Evolutionary conservation across 2,329 filamentous ascomycete species (phyloP).

Genomic region (Dactylellina leptospora): DNA sequence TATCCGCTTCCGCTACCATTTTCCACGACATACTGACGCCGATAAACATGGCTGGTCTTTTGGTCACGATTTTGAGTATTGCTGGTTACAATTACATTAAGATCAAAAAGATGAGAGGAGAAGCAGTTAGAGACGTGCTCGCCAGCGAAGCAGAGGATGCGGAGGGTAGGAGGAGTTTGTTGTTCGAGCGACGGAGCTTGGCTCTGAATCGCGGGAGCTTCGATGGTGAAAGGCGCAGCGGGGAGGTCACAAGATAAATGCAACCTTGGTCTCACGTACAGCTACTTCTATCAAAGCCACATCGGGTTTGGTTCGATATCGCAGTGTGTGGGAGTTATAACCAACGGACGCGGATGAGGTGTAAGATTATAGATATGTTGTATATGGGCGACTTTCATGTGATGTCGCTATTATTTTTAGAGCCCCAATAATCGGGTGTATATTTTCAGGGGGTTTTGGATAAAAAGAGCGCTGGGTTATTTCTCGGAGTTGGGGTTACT

Average conservation of each 20-base stretch:
- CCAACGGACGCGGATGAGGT: too few species aligned
- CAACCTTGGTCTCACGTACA: too few species aligned
- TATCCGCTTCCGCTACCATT: conserved; percentile 83
- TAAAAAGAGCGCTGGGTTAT: too few species aligned
- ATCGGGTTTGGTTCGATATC: too few species aligned
- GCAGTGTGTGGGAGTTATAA: too few species aligned
- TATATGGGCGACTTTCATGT: too few species aligned
- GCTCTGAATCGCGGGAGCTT: conserved; percentile 36
- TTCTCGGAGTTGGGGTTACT: too few species aligned
- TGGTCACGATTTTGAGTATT: conserved; percentile 90
- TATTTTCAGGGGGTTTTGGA: too few species aligned
- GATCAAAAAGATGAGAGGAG: conserved; percentile 83
- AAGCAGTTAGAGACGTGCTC: conserved; percentile 66
- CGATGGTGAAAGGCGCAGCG: conserved; percentile 24
- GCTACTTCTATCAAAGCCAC: too few species aligned
- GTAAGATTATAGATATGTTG: too few species aligned
- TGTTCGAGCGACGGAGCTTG: conserved; percentile 41
- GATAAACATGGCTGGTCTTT: conserved; percentile 84
- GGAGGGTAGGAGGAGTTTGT: conserved; percentile 34
- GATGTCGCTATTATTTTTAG: too few species aligned
- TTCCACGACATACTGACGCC: conserved; percentile 88
- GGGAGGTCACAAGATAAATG: conserved; percentile 12
- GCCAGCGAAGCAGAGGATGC: conserved; percentile 41
- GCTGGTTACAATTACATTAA: conserved; percentile 94
- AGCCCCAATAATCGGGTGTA: too few species aligned